These are phyloP conservation scores for Fragaria vesca DNA, from an alignment of 306 rosid genomes.

Conservation along the genomic window DNA sequence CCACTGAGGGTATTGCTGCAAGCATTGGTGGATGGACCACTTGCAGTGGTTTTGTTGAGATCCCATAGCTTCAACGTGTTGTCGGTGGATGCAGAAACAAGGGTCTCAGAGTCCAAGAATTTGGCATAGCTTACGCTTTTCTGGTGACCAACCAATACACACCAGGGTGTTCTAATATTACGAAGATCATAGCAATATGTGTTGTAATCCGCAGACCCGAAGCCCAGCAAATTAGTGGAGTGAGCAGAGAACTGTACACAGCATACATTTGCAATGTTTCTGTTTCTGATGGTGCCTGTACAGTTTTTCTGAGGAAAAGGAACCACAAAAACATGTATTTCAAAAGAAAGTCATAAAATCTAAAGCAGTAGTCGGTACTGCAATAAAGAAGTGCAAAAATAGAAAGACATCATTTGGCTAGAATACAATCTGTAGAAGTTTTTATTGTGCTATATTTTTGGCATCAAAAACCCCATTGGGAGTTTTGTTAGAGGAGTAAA, in stretches of 20 bases:
- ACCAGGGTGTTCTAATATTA: constrained; percentile 82
- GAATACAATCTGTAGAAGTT: background rate
- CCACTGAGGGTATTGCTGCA: constrained; percentile 80
- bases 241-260: constrained; percentile 92
- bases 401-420: constrained; percentile 10
- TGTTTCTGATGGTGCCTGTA: constrained; percentile 69
- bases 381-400: constrained; percentile 4
- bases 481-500: background rate
- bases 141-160: constrained; percentile 72
- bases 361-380: constrained; percentile 4
- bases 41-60: constrained; percentile 63
- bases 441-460: constrained; percentile 4
- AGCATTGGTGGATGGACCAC: constrained; percentile 59
- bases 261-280: constrained; percentile 83
- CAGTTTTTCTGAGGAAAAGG: constrained; percentile 56
- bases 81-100: constrained; percentile 93
- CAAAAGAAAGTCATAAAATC: constrained; percentile 27
- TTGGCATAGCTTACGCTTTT: constrained; percentile 75
- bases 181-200: constrained; percentile 95
- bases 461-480: background rate
- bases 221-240: constrained; percentile 74
- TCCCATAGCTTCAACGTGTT: constrained; percentile 91
- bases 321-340: constrained; percentile 10
- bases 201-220: constrained; percentile 80
- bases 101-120: constrained; percentile 78